Conservation (phyloP, 2,329 filamentous ascomycete genomes). For the Trichophyton schoenleinii region DNA sequence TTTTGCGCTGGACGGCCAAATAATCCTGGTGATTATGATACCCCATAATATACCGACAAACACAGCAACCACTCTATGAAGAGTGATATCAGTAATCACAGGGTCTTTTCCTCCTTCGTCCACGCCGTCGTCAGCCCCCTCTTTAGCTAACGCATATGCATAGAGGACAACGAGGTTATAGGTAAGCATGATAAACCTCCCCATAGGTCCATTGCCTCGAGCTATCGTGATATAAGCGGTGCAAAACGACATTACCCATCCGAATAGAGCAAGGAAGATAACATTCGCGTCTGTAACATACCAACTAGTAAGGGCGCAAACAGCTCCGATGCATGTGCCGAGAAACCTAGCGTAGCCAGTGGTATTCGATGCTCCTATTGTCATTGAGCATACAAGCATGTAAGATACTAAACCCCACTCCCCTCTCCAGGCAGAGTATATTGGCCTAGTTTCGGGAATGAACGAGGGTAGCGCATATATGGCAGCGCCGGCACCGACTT, state of each 20-base stretch:
- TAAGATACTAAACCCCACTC: slow-evolving; percentile 96
- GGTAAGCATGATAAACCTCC: slow-evolving; percentile 83
- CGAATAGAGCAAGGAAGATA: slow-evolving; percentile 62
- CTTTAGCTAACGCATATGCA: slow-evolving; percentile 74
- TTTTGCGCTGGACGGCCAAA: slow-evolving; percentile 89
- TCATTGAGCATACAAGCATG: slow-evolving; percentile 98
- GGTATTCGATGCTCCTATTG: slow-evolving; percentile 88
- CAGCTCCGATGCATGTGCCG: slow-evolving; percentile 71
- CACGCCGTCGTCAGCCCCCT: slow-evolving; percentile 65
- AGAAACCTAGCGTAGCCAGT: slow-evolving; percentile 77
- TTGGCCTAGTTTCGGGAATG: slow-evolving; percentile 59
- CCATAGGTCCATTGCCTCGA: slow-evolving; percentile 73
- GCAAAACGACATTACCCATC: slow-evolving; percentile 66
- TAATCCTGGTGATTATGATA: slow-evolving; percentile 71
- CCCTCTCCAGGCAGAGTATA: slow-evolving; percentile 79
- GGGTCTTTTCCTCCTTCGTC: slow-evolving; percentile 78
- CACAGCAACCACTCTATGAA: slow-evolving; percentile 78
- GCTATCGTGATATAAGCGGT: slow-evolving; percentile 87
- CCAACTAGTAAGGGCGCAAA: slow-evolving; percentile 67
- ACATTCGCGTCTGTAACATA: slow-evolving; percentile 60
- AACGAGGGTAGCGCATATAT: slow-evolving; percentile 86
- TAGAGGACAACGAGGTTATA: slow-evolving; percentile 95
- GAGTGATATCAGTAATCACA: slow-evolving; percentile 73
- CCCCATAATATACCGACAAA: slow-evolving; percentile 84
- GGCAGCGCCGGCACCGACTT: slow-evolving; percentile 81